Evolutionary conservation across 306 rosid genomes (phyloP).

Genomic region (Prunus mume): DNA sequence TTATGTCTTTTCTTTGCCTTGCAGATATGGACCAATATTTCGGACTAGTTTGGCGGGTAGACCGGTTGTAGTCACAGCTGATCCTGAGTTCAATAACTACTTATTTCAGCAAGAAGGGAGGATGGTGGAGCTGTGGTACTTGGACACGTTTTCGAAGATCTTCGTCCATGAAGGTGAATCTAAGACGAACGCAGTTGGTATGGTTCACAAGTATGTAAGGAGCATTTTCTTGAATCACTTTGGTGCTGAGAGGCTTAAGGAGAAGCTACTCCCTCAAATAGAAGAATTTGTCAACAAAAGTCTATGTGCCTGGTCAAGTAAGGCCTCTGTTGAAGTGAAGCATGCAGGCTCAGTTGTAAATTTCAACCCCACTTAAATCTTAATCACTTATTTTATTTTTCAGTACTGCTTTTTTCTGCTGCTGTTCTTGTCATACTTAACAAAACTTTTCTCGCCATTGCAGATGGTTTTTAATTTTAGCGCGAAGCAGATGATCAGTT

Average conservation of each 20-base stretch:
- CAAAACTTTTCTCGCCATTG: not conserved
- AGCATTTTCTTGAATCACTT: conserved; percentile 34
- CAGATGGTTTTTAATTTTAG: conserved; percentile 35
- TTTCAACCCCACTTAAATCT: not conserved
- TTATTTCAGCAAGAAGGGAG: conserved; percentile 39
- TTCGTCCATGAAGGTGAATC: conserved; percentile 25
- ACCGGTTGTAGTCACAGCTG: conserved; percentile 29
- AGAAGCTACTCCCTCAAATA: conserved; percentile 27
- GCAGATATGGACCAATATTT: conserved; percentile 44
- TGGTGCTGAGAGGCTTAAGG: conserved; percentile 34
- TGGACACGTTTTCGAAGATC: conserved; percentile 32
- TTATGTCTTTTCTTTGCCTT: not conserved
- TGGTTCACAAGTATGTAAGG: conserved; percentile 37
- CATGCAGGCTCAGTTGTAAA: conserved; percentile 27
- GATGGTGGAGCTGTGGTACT: conserved; percentile 30
- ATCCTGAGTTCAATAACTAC: conserved; percentile 31
- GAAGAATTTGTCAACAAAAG: conserved; percentile 20
- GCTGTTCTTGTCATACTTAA: not conserved
- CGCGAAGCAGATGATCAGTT: conserved; percentile 28
- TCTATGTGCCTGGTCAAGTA: conserved; percentile 30
- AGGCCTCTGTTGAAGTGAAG: conserved; percentile 36
- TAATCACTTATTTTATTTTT: not conserved
- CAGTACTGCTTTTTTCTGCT: not conserved
- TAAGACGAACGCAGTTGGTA: conserved; percentile 4
- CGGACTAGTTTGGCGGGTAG: conserved; percentile 30